Conservation (phyloP, 2,329 filamentous ascomycete genomes). For the Xylaria digitata region DNA sequence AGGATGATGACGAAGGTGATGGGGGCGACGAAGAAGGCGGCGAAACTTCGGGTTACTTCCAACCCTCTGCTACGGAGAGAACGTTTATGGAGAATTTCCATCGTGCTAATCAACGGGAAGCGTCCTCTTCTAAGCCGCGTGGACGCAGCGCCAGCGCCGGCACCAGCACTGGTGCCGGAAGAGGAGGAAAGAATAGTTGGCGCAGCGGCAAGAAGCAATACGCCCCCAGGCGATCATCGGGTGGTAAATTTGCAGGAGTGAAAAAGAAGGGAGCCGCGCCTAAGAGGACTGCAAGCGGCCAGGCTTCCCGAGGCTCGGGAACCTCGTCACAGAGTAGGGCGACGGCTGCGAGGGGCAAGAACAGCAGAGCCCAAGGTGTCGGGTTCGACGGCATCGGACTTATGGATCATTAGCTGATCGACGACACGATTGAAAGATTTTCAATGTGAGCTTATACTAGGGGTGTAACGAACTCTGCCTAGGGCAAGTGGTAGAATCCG, state of each 20-base stretch:
- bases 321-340: constrained; percentile 20
- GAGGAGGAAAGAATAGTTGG: constrained; percentile 39
- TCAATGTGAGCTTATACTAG: neutral
- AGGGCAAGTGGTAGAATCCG: neutral
- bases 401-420: constrained; percentile 46
- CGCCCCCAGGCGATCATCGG: constrained; percentile 35
- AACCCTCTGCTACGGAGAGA: constrained; percentile 42
- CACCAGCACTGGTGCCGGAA: constrained; percentile 41
- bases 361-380: constrained; percentile 38
- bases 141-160: constrained; percentile 39
- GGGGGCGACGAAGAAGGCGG: constrained; percentile 47
- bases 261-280: constrained; percentile 40
- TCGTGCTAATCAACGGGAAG: constrained; percentile 36
- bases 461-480: neutral
- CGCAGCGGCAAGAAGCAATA: constrained; percentile 43
- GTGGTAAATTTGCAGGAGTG: constrained; percentile 34
- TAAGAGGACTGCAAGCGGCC: constrained; percentile 31
- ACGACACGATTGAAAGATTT: constrained; percentile 2
- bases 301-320: constrained; percentile 32
- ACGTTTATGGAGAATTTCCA: constrained; percentile 49
- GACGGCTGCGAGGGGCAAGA: constrained; percentile 25
- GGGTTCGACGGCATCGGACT: constrained; percentile 47
- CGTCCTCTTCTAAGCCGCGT: constrained; percentile 33
- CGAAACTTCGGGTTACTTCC: constrained; percentile 63
- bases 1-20: constrained; percentile 37